Percentiles rank a stretch among this genome's conserved stretches.
Conservation (phyloP, 805 yeast genomes). For the Ogataea pignaliae region DNA sequence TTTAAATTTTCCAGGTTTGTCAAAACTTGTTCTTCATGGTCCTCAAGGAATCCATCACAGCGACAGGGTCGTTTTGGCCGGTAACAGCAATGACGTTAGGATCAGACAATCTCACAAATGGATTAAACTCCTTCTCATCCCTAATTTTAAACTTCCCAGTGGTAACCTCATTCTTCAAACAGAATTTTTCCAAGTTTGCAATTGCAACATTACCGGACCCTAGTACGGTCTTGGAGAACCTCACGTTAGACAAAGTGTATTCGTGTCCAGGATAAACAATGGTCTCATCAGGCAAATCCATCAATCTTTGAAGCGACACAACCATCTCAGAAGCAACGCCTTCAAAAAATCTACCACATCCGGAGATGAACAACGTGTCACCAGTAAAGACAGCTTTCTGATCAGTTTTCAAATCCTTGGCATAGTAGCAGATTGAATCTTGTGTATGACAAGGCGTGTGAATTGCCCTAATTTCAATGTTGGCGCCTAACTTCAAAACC, state of each 20-base stretch:
- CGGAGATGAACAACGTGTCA: slow-evolving; percentile 89
- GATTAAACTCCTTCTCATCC: slow-evolving; percentile 81
- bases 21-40: slow-evolving; percentile 62
- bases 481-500: slow-evolving; percentile 56
- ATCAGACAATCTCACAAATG: slow-evolving; percentile 79
- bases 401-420: slow-evolving; percentile 55
- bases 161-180: slow-evolving; percentile 58
- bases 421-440: slow-evolving; percentile 89
- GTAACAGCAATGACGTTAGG: slow-evolving; percentile 56
- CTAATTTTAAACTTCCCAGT: slow-evolving; percentile 81
- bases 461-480: slow-evolving; percentile 66
- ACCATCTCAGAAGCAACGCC: slow-evolving; percentile 84
- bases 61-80: slow-evolving; percentile 44
- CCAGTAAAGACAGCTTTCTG: slow-evolving; percentile 87
- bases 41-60: slow-evolving; percentile 71
- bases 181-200: slow-evolving; percentile 46
- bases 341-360: slow-evolving; percentile 96
- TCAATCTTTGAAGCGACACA: slow-evolving; percentile 56
- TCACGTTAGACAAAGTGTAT: slow-evolving; percentile 78
- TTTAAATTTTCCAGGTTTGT: background rate
- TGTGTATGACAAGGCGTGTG: slow-evolving; percentile 98
- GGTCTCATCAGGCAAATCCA: slow-evolving; percentile 62
- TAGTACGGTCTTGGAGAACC: slow-evolving; percentile 67
- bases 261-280: slow-evolving; percentile 92
- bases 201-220: slow-evolving; percentile 46